Conservation (phyloP, 2,329 filamentous ascomycete genomes). For the Cladorrhinum sp. region DNA sequence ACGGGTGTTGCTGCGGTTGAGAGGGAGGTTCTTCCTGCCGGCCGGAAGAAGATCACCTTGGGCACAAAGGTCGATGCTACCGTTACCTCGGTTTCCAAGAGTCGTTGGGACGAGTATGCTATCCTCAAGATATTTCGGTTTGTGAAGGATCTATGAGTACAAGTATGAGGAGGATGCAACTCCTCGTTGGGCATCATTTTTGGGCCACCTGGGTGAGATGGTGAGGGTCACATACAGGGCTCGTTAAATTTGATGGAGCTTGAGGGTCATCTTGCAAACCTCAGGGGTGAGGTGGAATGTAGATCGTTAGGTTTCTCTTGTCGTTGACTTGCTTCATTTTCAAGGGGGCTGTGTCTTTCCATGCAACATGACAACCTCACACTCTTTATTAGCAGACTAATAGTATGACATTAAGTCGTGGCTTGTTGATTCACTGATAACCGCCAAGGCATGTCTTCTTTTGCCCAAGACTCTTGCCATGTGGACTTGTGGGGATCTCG, state of each 20-base stretch:
- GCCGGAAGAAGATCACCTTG: not conserved
- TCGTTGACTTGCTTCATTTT: too few species aligned
- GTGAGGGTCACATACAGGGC: not conserved
- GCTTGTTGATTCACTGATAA: not conserved
- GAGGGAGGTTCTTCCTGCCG: slow-evolving; percentile 19
- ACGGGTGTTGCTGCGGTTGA: slow-evolving; percentile 18
- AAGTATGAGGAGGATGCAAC: not conserved
- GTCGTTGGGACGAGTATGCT: slow-evolving; percentile 17
- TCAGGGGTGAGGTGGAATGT: too few species aligned
- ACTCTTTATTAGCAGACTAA: not conserved
- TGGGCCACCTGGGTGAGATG: not conserved
- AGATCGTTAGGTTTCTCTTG: too few species aligned
- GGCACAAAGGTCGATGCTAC: not conserved
- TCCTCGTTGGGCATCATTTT: not conserved
- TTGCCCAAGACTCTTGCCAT: not conserved
- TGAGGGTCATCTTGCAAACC: not conserved
- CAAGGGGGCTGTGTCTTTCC: not conserved
- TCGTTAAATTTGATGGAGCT: not conserved
- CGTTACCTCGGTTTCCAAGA: not conserved
- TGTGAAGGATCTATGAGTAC: slow-evolving; percentile 18
- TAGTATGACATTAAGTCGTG: not conserved
- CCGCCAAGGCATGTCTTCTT: not conserved
- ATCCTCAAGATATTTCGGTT: slow-evolving; percentile 19
- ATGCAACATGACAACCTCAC: not conserved
- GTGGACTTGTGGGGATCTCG: not conserved